Evolutionary conservation across 768 basidiomycete genomes (phyloP), one percentile per base, ranked within the genome.

Genomic region (Candolleomyces efflorescens): DNA sequence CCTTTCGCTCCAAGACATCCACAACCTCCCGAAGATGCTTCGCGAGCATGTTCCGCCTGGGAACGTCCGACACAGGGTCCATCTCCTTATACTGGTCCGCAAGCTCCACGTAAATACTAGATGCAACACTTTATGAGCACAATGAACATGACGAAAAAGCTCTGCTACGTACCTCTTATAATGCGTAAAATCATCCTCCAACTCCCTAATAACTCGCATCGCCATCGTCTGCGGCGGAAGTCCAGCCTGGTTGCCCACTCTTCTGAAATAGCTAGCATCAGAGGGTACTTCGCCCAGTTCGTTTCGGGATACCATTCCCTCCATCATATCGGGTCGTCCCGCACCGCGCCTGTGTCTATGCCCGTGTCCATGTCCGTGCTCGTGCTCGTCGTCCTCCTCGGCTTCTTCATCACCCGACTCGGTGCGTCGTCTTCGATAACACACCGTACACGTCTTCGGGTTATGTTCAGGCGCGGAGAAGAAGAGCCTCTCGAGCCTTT

Each of bases 151-250:
- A 20, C 39, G 38, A 46, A 55, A n/a, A 43, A 38, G 47, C 48
- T 58, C 17, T 37, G 32, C 22, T 24, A 75, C 85, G 26, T 62
- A 98, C 97, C 89, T 86, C 73, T 93, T 97, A 70, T 95, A 96
- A 72, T 94, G 92, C 37, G 83, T 84, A 66, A 98, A 98, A 67
- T 99, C 96, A 60, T 94, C 94, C 68, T 98, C 96, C 7, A 99
- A 77, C 71, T 96, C 93, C 59, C 88, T 70, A 27, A 98, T 74
- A 11, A 97, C 92, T 3, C 90, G 78, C 26, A 85, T 80, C 3
- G 97, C 80, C 12, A 96, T 84, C 0, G 94, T 94, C 71, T 98
- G 95, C 22, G 93, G 90, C 1, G 93, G 94, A 6, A 91, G 63
- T 50, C 76, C 78, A 43, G 73, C 69, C 60, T 66, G 71, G 45